Base-by-base conservation (phyloP, 1,284 basidiomycete species). In the Moesziomyces aphidis region DNA sequence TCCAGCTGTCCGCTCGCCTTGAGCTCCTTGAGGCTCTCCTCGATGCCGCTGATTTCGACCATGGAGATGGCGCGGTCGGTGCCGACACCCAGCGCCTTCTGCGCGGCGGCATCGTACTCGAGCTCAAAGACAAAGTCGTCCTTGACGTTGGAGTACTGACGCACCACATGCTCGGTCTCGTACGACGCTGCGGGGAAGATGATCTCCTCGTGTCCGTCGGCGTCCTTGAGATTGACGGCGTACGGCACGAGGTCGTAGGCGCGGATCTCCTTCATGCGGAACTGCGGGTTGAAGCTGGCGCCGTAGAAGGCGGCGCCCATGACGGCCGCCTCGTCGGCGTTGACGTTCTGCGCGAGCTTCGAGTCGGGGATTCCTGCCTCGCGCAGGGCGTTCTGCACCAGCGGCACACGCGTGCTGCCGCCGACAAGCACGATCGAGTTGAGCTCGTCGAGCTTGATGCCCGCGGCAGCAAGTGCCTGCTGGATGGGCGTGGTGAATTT, bases 321-420 rank as follows among this genome's bases (percentile, higher is more conserved):
- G 17, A 97, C 96, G 13, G 93, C 92, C 0, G 95, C 94, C 87
- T 99, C 96, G 84, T 99, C 97, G 0, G 96, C 92, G 83, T 99
- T 99, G 59, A 99, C 93, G 78, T 97, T 97, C 80, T 92, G 89
- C 34, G 83, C 82, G 13, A 83, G 54, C 64, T 81, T 80, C 43
- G 61, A 61, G 28, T 82, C 78, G 1, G 83, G 83, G 15, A 84
- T 77, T 28, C 82, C 82, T 1, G 77, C 78, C n/a, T 70, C 64
- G 17, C 68, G 65, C 46, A 84, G 63, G 11, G 79, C 89, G 1
- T 88, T 87, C 84, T 97, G 95, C 39, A 99, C 90, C 89, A 98
- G 91, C 0, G 96, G 97, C 2, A 93, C 93, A 58, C 96, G 89
- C 13, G 95, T 93, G 63, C 89, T 90, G 55, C 96, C 97, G 43